Base-by-base conservation (phyloP, 768 basidiomycete genomes). In the Suillus subluteus region DNA sequence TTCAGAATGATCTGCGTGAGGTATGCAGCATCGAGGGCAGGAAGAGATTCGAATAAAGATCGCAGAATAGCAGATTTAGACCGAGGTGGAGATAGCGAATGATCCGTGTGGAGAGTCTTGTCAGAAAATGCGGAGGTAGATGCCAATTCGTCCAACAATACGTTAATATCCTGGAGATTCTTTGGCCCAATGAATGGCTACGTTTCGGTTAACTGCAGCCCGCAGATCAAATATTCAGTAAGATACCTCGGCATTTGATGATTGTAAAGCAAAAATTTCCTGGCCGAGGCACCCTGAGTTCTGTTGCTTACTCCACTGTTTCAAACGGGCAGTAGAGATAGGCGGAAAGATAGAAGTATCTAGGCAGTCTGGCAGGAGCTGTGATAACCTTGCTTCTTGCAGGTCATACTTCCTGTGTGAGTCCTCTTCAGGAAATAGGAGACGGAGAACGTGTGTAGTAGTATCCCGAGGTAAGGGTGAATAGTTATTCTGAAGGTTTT, bases 361-460 rank as follows among this genome's bases (percentile, higher is more conserved):
- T 66, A 86, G 80, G 52, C 82, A 81, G 23, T 86, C 79, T 1
- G 82, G 81, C 0, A 96, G 79, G 37, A 82, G 75, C 13, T 78
- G 73, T 1, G 84, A 82, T 23, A 96, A 82, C 41, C 78, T 82
- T 16, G 80, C 78, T 79, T 95, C 94, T 73, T 91, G 87, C 72
- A 95, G 80, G 41, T 87, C 86, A 70, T 90, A 96, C 74, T 87
- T 87, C 30, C 96, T 82, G 18, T 84, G 76, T 1, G 79, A 71
- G 67, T 96, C 93, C 65, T 94, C 88, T 67, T 96, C 89, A 0
- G 96, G 95, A 73, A 96, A 96, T n/a, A 97, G 79, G 6, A 95
- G 76, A 8, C 88, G 86, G 71, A 96, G 89, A 38, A 94, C 77
- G 6, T 84, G 83, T 16, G 82, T 80, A 11, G 88, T 87, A 0